Conservation (phyloP, 352 stramenopile genomes). For the Pythium vanterpoolii region DNA sequence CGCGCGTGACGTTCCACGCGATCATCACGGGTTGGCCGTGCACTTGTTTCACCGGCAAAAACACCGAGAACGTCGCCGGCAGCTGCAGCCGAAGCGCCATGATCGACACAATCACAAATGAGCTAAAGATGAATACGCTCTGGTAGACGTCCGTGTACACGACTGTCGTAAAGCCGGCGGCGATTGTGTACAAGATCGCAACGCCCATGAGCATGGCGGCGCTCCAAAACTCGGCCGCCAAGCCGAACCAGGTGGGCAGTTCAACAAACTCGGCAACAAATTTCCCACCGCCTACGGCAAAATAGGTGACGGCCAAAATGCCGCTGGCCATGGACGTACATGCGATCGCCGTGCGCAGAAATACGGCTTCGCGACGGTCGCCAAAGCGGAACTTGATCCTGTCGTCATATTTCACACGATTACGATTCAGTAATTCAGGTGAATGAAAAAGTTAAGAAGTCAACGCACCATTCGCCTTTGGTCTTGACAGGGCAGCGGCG, state of each 20-base stretch:
- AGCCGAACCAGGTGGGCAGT: constrained; percentile 46
- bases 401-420: not conserved
- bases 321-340: constrained; percentile 64
- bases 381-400: constrained; percentile 85
- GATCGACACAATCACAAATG: constrained; percentile 56
- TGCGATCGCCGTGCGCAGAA: constrained; percentile 67
- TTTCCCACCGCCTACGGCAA: constrained; percentile 72
- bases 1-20: constrained; percentile 43
- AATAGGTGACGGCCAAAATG: constrained; percentile 71
- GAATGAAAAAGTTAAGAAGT: not conserved
- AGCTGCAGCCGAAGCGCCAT: constrained; percentile 60
- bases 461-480: constrained; percentile 59
- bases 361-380: constrained; percentile 37
- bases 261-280: constrained; percentile 77
- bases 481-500: constrained; percentile 75
- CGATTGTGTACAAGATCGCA: constrained; percentile 69
- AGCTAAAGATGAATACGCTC: constrained; percentile 78
- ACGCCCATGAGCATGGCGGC: constrained; percentile 61
- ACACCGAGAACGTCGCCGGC: constrained; percentile 54
- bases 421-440: not conserved
- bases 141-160: constrained; percentile 85
- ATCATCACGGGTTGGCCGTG: constrained; percentile 39
- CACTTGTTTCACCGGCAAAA: constrained; percentile 40
- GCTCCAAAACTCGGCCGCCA: constrained; percentile 73
- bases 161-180: constrained; percentile 65